Base-by-base conservation (phyloP, 1,139 yeast genomes). In the Lodderomyces beijingensis region DNA sequence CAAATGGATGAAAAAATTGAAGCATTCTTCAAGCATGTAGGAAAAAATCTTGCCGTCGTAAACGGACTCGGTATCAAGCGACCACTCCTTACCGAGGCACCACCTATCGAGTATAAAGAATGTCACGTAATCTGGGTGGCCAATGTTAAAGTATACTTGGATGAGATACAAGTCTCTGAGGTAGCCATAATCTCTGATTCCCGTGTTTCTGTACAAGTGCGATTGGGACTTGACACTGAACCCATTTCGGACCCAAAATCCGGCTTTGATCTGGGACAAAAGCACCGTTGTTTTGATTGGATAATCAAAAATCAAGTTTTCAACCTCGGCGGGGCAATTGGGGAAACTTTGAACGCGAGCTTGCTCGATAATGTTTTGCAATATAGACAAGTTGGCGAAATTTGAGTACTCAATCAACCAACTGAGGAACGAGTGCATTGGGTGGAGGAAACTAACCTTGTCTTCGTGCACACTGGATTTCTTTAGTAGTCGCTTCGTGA, bases 111-210 rank as follows among this genome's bases (percentile, higher is more conserved):
- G 58, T n/a, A 84, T 60, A 4, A 84, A 70, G 11, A 70, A 65
- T 42, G 85, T 62, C 1, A 77, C 76, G 9, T 70, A 56, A 37
- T 79, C 70, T 0, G 91, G 82, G 17, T 74, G 64, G 19, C 70
- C 60, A n/a, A 70, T 57, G 7, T 76, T 74, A 42, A 83, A 64
- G 41, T 80, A 77, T 0, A 78, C 60, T 51, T 91, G 97, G 1
- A 77, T 65, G 53, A 85, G 62, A 49, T 74, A 84, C 21, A 89
- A 55, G 47, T 89, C 96, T 43, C 94, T 70, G 49, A 78, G 65
- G 50, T 72, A 87, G 0, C 96, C 94, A 42, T 77, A 75, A 43
- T 91, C 97, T 34, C 97, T 65, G 31, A 89, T 69, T 5, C 88
- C 85, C n/a, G 88, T 74, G 39, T 77, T 82, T 27, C 85, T 74